Evolutionary conservation across 2,329 filamentous ascomycete species (phyloP), one percentile per base, ranked within the genome.

Genomic region (Fusarium ramigenum): DNA sequence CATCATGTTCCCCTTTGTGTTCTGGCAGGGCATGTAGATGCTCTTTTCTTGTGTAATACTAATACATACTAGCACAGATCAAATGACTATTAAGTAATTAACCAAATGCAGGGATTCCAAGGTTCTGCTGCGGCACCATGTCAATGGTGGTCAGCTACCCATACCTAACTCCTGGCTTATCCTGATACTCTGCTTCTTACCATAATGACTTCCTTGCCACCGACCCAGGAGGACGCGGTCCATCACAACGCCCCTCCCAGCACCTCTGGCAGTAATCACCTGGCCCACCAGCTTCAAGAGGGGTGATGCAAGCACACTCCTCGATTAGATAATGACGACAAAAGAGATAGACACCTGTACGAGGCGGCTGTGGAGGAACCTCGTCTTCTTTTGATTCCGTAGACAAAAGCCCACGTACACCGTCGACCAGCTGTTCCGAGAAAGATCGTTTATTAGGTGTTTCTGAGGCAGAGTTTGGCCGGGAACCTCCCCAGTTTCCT

Each of bases 201-300:
- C 71, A 74, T 57, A 74, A 23, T 52, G 47, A 47, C 40, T 53
- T 72, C 57, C 59, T 57, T 8, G 30, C 30, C n/a, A 60, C 42
- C 42, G 75, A 75, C 6, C 64, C 66, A 36, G 63, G 62, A 21
- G 74, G 74, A 36, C 49, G 54, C 7, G 63, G 66, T 14, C 74
- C 75, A 14, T 32, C 32, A 14, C 75, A 77, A 14, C 46, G 60
- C n/a, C 74, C 75, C n/a, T 65, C 63, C 75, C 75, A 77, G 43
- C 75, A 77, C 19, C 42, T 61, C 44, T 72, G 66, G 25, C 75
- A 78, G n/a, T 77, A 77, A 40, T 77, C 74, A 14, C 75, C 75
- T 14, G 49, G 37, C 23, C 57, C 67, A 7, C 47, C 32, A 6
- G 60, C 60, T 16, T 61, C 59, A 9, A 78, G 56, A 9, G 61